Conservation (phyloP, 2,329 filamentous ascomycete species). For the Rutstroemia sp. region DNA sequence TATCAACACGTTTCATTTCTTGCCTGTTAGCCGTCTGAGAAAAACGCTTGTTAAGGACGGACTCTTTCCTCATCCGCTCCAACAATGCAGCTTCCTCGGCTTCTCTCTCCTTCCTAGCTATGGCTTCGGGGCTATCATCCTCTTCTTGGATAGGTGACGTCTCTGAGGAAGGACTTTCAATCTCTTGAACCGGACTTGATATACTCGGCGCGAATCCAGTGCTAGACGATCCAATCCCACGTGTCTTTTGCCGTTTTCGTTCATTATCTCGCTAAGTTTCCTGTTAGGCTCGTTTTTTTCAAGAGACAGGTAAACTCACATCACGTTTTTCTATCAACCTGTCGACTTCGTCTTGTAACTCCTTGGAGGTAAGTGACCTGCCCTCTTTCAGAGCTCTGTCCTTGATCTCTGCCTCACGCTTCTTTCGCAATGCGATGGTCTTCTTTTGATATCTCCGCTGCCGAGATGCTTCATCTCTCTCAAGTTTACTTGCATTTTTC, state of each 20-base stretch:
- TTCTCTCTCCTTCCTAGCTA: not conserved
- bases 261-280: not conserved
- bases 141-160: not conserved
- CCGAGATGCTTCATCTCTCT: not conserved
- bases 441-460: not conserved
- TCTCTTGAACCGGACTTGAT: not conserved
- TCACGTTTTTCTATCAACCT: constrained; percentile 8
- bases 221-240: not conserved
- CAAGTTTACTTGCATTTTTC: not conserved
- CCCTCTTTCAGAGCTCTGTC: not conserved
- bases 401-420: not conserved
- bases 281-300: not conserved
- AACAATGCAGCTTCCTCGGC: not conserved
- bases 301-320: not conserved
- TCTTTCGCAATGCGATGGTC: not conserved
- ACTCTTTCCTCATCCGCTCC: not conserved
- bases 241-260: not conserved
- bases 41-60: not conserved
- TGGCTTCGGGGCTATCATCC: not conserved
- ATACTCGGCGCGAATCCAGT: not conserved
- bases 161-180: not conserved
- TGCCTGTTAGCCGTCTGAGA: not conserved
- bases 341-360: constrained; percentile 2
- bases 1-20: too few species aligned
- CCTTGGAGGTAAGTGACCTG: not conserved